phyloP scores from a whole-genome alignment of 305 asterid species.

The Rubia tinctorum region DNA sequence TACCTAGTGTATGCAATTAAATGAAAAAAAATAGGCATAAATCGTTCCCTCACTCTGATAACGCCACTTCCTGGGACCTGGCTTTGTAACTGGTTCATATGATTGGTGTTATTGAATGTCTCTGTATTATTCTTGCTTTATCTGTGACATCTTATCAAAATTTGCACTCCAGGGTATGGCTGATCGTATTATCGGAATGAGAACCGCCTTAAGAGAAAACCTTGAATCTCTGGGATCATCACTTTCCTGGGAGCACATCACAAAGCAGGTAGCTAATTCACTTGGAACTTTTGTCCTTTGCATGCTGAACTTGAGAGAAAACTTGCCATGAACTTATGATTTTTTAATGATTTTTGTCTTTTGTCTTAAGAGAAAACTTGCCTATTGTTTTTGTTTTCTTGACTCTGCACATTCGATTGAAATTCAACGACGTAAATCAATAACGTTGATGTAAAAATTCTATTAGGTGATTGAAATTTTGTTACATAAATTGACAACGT shows the following conservation, averaged over 20 bases:
- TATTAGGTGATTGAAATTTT: no score
- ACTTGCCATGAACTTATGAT: no score
- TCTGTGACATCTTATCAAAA: neutral
- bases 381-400: no score
- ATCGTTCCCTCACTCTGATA: no score
- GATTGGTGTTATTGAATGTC: neutral
- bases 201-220: conserved; percentile 69
- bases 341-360: no score
- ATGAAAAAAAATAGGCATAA: no score
- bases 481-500: no score
- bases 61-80: neutral
- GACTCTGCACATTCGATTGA: no score
- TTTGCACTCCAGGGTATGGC: conserved; percentile 77
- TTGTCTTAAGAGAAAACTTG: no score
- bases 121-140: neutral
- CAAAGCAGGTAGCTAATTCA: conserved; percentile 66
- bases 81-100: neutral
- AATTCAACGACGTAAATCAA: no score
- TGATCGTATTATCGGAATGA: conserved; percentile 91
- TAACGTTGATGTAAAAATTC: no score
- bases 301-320: neutral
- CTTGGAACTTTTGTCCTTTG: conserved; percentile 1
- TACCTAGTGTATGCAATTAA: no score
- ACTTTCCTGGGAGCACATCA: conserved; percentile 91
- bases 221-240: conserved; percentile 89